phyloP scores from a whole-genome alignment of 352 stramenopile genomes.

The Pilasporangium apinafurcum region DNA sequence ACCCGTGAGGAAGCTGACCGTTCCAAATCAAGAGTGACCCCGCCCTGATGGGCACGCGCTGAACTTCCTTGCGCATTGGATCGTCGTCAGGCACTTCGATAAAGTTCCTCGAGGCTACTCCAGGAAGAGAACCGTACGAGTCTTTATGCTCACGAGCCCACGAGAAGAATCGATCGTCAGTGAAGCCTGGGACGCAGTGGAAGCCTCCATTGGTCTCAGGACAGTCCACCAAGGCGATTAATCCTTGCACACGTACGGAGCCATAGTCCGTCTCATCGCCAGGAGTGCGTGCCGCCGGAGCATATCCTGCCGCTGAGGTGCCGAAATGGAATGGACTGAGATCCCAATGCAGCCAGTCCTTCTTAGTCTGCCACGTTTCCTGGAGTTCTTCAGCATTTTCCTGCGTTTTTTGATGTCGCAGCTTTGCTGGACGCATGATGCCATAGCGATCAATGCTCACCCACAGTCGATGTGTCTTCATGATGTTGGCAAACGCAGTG shows the following conservation, averaged over 20 bases:
- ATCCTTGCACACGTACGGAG: conserved; percentile 31
- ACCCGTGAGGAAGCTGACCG: conserved; percentile 35
- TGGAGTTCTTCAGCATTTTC: conserved; percentile 21
- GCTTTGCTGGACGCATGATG: conserved; percentile 27
- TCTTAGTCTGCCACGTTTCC: conserved; percentile 37
- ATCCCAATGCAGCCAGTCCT: conserved; percentile 48
- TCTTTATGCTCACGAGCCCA: conserved; percentile 22
- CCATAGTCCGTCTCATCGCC: conserved; percentile 21
- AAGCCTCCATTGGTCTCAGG: conserved; percentile 35
- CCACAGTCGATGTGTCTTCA: conserved; percentile 23
- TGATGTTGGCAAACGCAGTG: conserved; percentile 24
- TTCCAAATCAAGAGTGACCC: conserved; percentile 45
- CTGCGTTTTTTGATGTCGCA: conserved; percentile 17
- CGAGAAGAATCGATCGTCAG: conserved; percentile 34
- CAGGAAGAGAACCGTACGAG: conserved; percentile 23
- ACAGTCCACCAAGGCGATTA: conserved; percentile 34
- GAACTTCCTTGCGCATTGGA: conserved; percentile 25
- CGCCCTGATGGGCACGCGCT: conserved; percentile 30
- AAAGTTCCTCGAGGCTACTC: conserved; percentile 31
- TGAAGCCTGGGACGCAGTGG: conserved; percentile 43
- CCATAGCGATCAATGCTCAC: conserved; percentile 46
- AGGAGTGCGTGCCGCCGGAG: conserved; percentile 8
- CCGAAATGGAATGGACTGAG: conserved; percentile 42
- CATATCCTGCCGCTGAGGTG: conserved; percentile 34
- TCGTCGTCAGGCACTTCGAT: conserved; percentile 35